Base-by-base conservation (phyloP, 208 protist genomes). In the Trypanosoma cruzi region DNA sequence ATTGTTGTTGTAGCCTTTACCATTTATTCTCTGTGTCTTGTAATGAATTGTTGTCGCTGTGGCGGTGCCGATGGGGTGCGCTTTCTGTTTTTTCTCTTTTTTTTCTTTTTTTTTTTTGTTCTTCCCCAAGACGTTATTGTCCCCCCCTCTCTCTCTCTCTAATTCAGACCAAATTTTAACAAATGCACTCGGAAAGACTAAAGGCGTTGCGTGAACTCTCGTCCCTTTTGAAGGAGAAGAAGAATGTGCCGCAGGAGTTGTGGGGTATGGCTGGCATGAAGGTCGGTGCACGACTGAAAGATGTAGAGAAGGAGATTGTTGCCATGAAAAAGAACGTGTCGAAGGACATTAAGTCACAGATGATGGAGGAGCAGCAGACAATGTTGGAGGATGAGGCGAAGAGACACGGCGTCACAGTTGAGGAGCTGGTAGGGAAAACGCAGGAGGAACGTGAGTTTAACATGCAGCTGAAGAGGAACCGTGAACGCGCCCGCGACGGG, bases 241-340 rank as follows among this genome's bases (percentile, higher is more conserved):
- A 88, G 20, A 60, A 80, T 34, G 76, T 87, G 31, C 79, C 79
- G 5, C 73, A 76, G n/a, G 64, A 37, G 13, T 49, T 80, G 49
- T 92, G 84, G 73, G 60, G n/a, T 18, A 67, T 59, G 26, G 91
- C 86, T 18, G 88, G 87, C 24, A 54, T 96, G 57, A 93, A 89
- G 69, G 64, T 77, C 58, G 90, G 90, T 56, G 75, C 84, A 22
- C 91, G 91, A 52, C 55, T 97, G 49, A 98, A 98, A 80, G 94
- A 97, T 55, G 85, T 98, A 18, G 91, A 97, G 71, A 95, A 90
- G 80, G 84, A 97, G 71, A 85, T 96, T 62, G 79, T 80, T 10
- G 59, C 64, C 16, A 60, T 75, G 22, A 90, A 93, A 67, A 87
- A 89, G 58, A 86, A 81, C 63, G 83, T 93, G 4, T 85, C 74